Base-by-base conservation (phyloP, 805 yeast species). In the Ogataea neopini region DNA sequence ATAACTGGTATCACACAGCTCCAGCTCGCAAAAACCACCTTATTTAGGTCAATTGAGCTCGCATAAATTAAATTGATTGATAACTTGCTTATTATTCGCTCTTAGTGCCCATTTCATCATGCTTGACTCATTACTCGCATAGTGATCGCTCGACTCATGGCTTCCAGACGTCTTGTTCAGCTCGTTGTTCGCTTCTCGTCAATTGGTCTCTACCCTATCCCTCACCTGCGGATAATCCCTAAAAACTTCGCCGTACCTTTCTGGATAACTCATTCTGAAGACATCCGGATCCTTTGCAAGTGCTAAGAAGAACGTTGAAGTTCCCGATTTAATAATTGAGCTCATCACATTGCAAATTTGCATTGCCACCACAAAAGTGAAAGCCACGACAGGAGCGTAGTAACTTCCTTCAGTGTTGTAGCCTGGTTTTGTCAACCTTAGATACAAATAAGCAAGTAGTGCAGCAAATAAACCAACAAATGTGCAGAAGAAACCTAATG, bases 261-360 rank as follows among this genome's bases (percentile, higher is more conserved):
- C 75, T 8, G 95, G 88, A 62, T 88, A 84, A 40, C 85, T 76
- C 68, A 75, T 75, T 58, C 79, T 81, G 72, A 84, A 83, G 14
- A 87, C 83, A 58, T 87, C 92, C 0, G 96, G 96, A 58, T 88
- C 92, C 56, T 80, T 79, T 6, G 91, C 89, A 63, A 86, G 71
- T 0, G 92, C 89, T 33, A 89, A 83, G 64, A 88, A 87, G 61
- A 88, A 83, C 0, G 96, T 85, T 9, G 90, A 79, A 2, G 83
- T 79, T 13, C 96, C 96, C 9, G 89, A 81, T 52, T 80, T 83
- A 40, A 89, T 80, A 1, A 87, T 83, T 18, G 84, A 81, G 47
- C 81, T 77, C 22, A 89, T 73, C 49, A 88, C 74, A 52, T 87
- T 81, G 47, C 87, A 77, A 48, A 88, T 77, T 68, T 88, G 96